Conservation (phyloP, 1,139 yeast species). For the Debaryomycetaceae sp. region DNA sequence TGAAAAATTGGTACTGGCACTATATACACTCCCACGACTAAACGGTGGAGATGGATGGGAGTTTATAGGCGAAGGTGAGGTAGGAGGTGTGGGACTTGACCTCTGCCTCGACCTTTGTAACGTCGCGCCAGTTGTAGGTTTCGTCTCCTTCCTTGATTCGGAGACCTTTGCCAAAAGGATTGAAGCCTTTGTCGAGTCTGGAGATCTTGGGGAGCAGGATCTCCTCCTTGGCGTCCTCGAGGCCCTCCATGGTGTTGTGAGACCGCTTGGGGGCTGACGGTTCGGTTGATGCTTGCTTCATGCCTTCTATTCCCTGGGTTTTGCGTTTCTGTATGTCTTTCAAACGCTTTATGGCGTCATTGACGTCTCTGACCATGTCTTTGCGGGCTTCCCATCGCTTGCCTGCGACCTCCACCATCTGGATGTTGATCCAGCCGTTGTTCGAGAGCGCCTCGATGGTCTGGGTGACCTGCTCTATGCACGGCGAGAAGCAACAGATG, state of each 20-base stretch:
- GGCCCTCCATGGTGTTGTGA: slow-evolving; percentile 9
- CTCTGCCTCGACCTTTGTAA: slow-evolving; percentile 78
- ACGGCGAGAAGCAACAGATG: slow-evolving; percentile 94
- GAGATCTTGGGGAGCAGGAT: slow-evolving; percentile 16
- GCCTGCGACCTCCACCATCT: slow-evolving; percentile 89
- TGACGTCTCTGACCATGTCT: slow-evolving; percentile 77
- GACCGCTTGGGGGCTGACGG: slow-evolving; percentile 17
- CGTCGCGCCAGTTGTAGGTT: slow-evolving; percentile 74
- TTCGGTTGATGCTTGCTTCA: slow-evolving; percentile 31
- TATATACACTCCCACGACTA: neutral
- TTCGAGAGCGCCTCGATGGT: slow-evolving; percentile 72
- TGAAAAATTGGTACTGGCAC: neutral
- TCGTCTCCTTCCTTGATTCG: slow-evolving; percentile 86
- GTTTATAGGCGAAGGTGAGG: slow-evolving; percentile 76
- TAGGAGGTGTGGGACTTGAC: slow-evolving; percentile 93
- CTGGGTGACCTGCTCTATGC: slow-evolving; percentile 93
- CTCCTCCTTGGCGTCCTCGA: slow-evolving; percentile 8
- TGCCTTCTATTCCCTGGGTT: slow-evolving; percentile 65
- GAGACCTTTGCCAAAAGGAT: slow-evolving; percentile 86
- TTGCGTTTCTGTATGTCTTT: slow-evolving; percentile 78
- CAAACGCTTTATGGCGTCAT: slow-evolving; percentile 77
- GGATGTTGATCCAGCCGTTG: slow-evolving; percentile 84
- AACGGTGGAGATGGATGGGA: slow-evolving; percentile 11
- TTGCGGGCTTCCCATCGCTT: slow-evolving; percentile 88
- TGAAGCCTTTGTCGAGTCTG: slow-evolving; percentile 57